Conservation (phyloP, 805 yeast genomes). For the Saccharomycopsis sp. region DNA sequence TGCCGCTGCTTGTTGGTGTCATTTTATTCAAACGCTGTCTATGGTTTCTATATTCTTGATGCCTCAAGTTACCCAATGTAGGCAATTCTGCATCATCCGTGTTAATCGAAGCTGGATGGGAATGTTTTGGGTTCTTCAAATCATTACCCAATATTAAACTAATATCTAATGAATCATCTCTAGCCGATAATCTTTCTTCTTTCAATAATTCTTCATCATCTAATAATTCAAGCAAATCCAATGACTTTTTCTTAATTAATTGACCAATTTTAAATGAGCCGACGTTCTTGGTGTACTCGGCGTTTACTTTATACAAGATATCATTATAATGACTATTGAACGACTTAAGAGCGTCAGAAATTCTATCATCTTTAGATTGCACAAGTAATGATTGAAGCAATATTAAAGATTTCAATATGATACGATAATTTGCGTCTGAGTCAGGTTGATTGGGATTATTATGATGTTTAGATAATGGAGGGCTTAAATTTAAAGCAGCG, state of each 20-base stretch:
- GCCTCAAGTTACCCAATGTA: background rate
- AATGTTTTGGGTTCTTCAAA: slow-evolving; percentile 15
- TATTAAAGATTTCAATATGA: slow-evolving; percentile 10
- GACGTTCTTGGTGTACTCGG: background rate
- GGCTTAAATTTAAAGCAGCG: background rate
- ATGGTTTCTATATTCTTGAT: background rate
- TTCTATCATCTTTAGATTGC: slow-evolving; percentile 4
- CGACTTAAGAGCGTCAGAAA: slow-evolving; percentile 1
- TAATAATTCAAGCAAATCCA: slow-evolving; percentile 17
- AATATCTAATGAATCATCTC: background rate
- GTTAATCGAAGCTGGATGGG: slow-evolving; percentile 13
- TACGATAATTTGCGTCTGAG: slow-evolving; percentile 1
- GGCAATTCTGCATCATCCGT: slow-evolving; percentile 9
- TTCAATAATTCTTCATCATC: slow-evolving; percentile 1
- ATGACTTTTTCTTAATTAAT: slow-evolving; percentile 14
- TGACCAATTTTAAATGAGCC: slow-evolving; percentile 12
- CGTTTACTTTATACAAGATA: slow-evolving; percentile 3
- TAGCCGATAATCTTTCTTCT: background rate
- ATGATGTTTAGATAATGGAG: background rate
- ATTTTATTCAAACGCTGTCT: background rate
- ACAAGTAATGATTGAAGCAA: slow-evolving; percentile 11
- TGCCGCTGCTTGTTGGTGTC: background rate
- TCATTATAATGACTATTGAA: slow-evolving; percentile 11
- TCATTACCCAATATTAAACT: slow-evolving; percentile 10
- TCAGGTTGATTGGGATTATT: background rate